Conservation (phyloP, 106 monocot genomes). For the Acanthochlamys bracteata region DNA sequence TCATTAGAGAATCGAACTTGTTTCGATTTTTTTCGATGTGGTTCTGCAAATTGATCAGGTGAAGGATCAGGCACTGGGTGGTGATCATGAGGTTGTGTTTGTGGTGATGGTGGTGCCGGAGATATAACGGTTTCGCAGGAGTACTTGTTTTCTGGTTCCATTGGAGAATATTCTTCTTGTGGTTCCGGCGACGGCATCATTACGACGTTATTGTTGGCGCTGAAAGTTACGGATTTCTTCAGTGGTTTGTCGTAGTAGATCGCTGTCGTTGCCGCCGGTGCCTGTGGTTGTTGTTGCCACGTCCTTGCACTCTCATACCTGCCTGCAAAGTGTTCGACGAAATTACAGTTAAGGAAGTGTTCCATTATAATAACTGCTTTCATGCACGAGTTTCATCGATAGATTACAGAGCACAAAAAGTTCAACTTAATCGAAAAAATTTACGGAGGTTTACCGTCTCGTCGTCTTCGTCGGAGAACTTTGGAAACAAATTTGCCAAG, state of each 20-base stretch:
- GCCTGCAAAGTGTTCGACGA: neutral
- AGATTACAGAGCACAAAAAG: neutral
- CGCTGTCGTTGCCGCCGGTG: neutral
- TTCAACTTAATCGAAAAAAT: slow-evolving; percentile 5
- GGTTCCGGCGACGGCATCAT: slow-evolving; percentile 16
- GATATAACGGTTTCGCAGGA: neutral
- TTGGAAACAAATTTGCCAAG: slow-evolving; percentile 43
- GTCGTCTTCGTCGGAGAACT: slow-evolving; percentile 25
- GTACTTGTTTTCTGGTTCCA: neutral
- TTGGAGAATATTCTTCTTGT: neutral
- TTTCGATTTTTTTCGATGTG: neutral
- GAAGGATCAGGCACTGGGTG: neutral
- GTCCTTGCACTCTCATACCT: neutral
- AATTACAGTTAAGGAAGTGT: neutral
- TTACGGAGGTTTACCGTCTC: slow-evolving; percentile 19
- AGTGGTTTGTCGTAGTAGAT: slow-evolving; percentile 12
- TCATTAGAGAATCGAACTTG: neutral
- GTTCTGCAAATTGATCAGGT: neutral
- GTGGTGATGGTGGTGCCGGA: neutral
- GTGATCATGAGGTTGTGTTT: neutral
- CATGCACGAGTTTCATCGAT: neutral
- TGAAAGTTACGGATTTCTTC: slow-evolving; percentile 42
- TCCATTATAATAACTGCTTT: neutral
- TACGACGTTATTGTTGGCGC: slow-evolving; percentile 24
- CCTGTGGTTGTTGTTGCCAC: slow-evolving; percentile 11